phyloP scores from a whole-genome alignment of 2,329 filamentous ascomycete species.

The Bisporella sp. region DNA sequence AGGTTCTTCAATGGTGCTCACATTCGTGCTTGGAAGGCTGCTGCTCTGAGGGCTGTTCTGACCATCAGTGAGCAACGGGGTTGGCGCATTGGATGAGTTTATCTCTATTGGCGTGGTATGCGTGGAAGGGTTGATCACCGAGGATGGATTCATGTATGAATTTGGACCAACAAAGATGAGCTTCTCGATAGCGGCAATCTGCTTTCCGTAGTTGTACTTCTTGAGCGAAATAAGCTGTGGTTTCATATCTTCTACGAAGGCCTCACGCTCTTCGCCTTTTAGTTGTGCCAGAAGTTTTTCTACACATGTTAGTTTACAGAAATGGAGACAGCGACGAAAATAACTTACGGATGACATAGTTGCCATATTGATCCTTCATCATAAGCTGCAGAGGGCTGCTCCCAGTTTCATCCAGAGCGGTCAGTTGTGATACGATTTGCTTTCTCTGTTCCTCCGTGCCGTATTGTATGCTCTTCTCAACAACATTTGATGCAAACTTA shows the following conservation, averaged over 20 bases:
- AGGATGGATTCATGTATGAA: constrained; percentile 13
- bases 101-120: constrained; percentile 34
- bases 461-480: constrained; percentile 81
- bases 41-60: constrained; percentile 63
- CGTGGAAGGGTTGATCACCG: constrained; percentile 19
- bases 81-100: constrained; percentile 46
- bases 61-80: constrained; percentile 61
- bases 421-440: constrained; percentile 59
- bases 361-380: constrained; percentile 88
- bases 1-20: constrained; percentile 36
- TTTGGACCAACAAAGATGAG: constrained; percentile 33
- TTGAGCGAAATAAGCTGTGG: constrained; percentile 55
- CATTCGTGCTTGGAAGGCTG: constrained; percentile 56
- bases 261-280: constrained; percentile 49
- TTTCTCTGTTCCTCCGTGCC: constrained; percentile 63
- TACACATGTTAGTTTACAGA: constrained; percentile 30
- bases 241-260: constrained; percentile 57
- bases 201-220: constrained; percentile 58
- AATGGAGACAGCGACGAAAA: not conserved
- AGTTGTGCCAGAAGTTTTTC: constrained; percentile 71
- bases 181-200: constrained; percentile 57
- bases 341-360: constrained; percentile 93
- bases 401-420: constrained; percentile 53
- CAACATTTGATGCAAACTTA: constrained; percentile 95
- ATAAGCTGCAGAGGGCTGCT: constrained; percentile 65